Evolutionary conservation across 768 basidiomycete genomes (phyloP).

Genomic region (Rhodotorula taiwanensis): DNA sequence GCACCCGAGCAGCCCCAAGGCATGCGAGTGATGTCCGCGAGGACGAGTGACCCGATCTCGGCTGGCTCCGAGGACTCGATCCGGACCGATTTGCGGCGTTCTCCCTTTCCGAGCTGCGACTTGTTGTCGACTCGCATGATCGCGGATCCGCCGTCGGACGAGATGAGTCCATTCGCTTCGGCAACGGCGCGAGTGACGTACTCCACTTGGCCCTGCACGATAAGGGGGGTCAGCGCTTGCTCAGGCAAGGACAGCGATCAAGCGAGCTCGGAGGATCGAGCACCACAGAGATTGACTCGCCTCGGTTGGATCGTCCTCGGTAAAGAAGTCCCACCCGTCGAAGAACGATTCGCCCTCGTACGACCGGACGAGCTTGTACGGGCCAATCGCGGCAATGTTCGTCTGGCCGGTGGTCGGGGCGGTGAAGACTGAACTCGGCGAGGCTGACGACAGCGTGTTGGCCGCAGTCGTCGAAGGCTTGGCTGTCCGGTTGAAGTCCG

Average conservation of each 20-base stretch:
- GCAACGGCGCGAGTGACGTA: constrained; percentile 10
- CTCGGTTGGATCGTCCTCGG: too few relatives aligned
- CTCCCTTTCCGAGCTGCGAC: constrained; percentile 13
- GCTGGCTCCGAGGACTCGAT: constrained; percentile 12
- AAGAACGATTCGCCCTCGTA: constrained; percentile 17
- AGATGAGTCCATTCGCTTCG: constrained; percentile 7
- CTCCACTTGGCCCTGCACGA: constrained; percentile 3
- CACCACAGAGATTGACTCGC: too few relatives aligned
- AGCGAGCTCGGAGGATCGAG: too few relatives aligned
- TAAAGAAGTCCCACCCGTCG: constrained; percentile 25
- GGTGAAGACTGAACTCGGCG: too few relatives aligned
- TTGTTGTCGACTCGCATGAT: constrained; percentile 31
- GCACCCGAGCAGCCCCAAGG: constrained; percentile 22
- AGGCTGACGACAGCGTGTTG: too few relatives aligned
- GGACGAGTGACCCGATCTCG: constrained; percentile 13
- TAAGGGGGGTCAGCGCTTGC: too few relatives aligned
- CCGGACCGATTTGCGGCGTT: constrained; percentile 7
- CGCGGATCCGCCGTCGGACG: neutral
- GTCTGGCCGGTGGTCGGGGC: too few relatives aligned
- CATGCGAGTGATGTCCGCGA: constrained; percentile 21
- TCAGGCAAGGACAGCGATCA: too few relatives aligned
- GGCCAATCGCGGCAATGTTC: too few relatives aligned
- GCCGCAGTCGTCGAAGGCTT: too few relatives aligned
- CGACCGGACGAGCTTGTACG: constrained; percentile 12
- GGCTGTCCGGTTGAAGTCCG: too few relatives aligned